Percentiles rank a stretch among this genome's conserved stretches.
phyloP scores from a whole-genome alignment of 139 green algal species.

The Astrephomene gubernaculifera region DNA sequence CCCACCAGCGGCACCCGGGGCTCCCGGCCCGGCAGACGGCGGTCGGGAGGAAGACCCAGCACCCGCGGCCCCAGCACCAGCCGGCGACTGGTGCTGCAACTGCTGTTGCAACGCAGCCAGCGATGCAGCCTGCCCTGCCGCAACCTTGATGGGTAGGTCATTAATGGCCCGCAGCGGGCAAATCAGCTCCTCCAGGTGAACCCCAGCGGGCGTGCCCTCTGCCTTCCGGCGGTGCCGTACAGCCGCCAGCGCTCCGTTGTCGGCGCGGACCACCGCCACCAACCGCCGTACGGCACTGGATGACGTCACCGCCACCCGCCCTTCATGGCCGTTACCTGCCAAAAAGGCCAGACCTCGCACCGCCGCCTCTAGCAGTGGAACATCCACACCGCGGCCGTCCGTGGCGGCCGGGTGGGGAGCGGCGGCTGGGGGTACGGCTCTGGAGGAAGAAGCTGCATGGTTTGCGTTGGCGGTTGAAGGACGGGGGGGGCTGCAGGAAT shows the following conservation, averaged over 20 bases:
- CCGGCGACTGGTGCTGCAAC: not conserved
- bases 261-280: conserved; percentile 48
- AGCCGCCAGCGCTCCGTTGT: conserved; percentile 53
- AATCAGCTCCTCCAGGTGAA: conserved; percentile 43
- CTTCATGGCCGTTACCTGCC: conserved; percentile 35
- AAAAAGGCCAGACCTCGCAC: conserved; percentile 45
- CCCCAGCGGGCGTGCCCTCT: conserved; percentile 8
- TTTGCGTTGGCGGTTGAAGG: too few relatives aligned
- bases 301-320: conserved; percentile 36
- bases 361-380: conserved; percentile 50
- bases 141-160: conserved; percentile 41
- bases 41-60: too few relatives aligned
- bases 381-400: conserved; percentile 41
- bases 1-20: not conserved
- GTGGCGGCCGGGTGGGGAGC: too few relatives aligned
- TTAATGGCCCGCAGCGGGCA: conserved; percentile 53
- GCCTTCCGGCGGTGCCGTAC: conserved; percentile 14
- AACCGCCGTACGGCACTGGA: conserved; percentile 33
- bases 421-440: not conserved
- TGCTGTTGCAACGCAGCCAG: conserved; percentile 23
- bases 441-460: not conserved
- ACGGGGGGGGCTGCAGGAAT: too few relatives aligned
- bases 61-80: too few relatives aligned
- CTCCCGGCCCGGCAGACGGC: not conserved
- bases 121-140: conserved; percentile 2